phyloP scores from a whole-genome alignment of 352 stramenopile species.

The Phytopythium boreale region DNA sequence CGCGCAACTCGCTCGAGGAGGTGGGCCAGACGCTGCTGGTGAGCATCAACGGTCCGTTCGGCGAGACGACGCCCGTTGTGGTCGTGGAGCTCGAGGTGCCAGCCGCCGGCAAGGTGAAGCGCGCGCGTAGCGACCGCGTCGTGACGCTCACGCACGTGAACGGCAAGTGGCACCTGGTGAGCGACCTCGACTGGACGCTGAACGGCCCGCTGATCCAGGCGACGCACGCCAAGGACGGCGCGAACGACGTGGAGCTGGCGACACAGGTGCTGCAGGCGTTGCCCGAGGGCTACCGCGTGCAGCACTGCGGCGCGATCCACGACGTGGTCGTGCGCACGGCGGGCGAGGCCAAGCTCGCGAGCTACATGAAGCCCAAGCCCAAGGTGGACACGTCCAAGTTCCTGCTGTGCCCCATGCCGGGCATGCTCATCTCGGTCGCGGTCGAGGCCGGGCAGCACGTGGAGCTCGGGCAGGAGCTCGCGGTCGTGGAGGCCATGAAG shows the following conservation, averaged over 20 bases:
- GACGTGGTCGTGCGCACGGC: constrained; percentile 88
- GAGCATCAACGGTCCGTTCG: constrained; percentile 57
- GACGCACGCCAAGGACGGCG: constrained; percentile 24
- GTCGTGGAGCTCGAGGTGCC: constrained; percentile 50
- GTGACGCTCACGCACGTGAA: constrained; percentile 5
- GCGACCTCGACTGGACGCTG: constrained; percentile 53
- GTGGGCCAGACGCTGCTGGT: constrained; percentile 46
- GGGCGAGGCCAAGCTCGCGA: constrained; percentile 80
- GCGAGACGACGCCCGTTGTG: constrained; percentile 32
- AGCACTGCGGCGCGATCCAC: constrained; percentile 86
- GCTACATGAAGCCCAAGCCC: constrained; percentile 90
- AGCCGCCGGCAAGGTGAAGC: constrained; percentile 19
- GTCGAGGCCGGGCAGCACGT: constrained; percentile 91
- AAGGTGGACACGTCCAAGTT: constrained; percentile 90
- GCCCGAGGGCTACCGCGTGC: constrained; percentile 72
- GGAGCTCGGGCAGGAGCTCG: constrained; percentile 92
- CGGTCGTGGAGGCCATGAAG: constrained; percentile 98
- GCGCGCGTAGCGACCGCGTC: constrained; percentile 22
- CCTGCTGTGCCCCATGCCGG: constrained; percentile 95
- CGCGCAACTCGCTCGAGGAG: constrained; percentile 35
- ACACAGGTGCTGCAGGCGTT: constrained; percentile 66
- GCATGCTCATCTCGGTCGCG: constrained; percentile 84
- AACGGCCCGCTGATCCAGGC: constrained; percentile 60
- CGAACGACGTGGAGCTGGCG: constrained; percentile 22
- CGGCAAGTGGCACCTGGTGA: constrained; percentile 50